Evolutionary conservation across 2,329 filamentous ascomycete species (phyloP), one percentile per base, ranked within the genome.

Genomic region (Trichophaea hybrida): DNA sequence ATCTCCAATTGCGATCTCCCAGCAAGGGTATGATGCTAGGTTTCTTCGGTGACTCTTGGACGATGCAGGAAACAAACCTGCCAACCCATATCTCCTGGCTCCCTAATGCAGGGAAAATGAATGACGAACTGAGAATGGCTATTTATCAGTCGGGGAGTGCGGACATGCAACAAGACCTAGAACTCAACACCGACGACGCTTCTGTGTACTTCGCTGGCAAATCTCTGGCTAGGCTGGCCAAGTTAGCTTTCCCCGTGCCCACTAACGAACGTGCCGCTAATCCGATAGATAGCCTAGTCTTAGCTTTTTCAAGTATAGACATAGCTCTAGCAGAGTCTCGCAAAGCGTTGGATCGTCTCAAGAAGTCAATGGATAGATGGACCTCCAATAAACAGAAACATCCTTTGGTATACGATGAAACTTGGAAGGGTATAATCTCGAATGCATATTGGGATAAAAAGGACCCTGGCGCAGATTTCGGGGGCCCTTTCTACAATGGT

Each of bases 161-260:
- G 17, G 93, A 98, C 71, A 74, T 94, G 0, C 78, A 80, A 0
- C 84, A 93, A 72, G 78, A 89, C 69, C 87, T 96, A 72, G 72
- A 75, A n/a, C 74, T 75, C 0, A 84, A 93, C 69, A 81, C 82
- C 4, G 80, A 93, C 64, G 75, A 87, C 38, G 80, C 91, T 70
- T 94, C 88, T 40, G 90, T 95, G 82, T 97, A 97, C 72, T 96
- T 85, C 72, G 86, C 86, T 66, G 93, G 93, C 67, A 97, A 91
- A 76, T 80, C 82, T 0, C 73, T 93, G 15, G 84, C 83, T 63
- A 91, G 91, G 70, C 90, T 88, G 71, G 86, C 85, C 0, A 75
- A 76, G 13, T 74, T 90, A 33, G 73, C 87, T 43, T 24, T 24
- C 24, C 24, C 24, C 24, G 24, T 24, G 24, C 24, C 24, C 24